Evolutionary conservation across 2,329 filamentous ascomycete species (phyloP).

Genomic region (Botrytis squamosa): DNA sequence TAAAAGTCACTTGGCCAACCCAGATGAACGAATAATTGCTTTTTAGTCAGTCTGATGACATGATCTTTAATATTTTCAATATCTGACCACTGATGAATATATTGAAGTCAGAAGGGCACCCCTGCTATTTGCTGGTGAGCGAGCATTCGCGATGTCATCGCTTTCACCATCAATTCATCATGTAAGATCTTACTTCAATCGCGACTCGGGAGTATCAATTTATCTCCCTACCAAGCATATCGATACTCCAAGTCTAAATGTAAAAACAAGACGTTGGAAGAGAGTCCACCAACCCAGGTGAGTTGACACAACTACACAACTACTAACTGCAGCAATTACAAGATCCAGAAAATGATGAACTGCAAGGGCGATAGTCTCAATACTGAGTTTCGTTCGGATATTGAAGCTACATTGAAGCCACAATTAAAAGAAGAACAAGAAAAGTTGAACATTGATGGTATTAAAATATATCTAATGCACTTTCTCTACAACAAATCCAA

Average conservation of each 20-base stretch:
- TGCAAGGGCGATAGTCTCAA: neutral
- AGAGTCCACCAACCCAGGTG: neutral
- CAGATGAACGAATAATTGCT: neutral
- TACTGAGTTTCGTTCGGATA: neutral
- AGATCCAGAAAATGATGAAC: neutral
- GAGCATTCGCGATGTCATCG: neutral
- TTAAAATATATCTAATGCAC: fast-evolving
- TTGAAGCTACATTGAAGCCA: neutral
- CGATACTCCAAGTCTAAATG: neutral
- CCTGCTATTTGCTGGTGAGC: neutral
- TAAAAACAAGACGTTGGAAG: neutral
- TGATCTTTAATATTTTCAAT: neutral
- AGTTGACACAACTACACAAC: neutral
- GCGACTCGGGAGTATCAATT: neutral
- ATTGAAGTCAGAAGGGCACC: neutral
- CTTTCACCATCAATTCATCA: neutral
- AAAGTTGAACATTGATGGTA: neutral
- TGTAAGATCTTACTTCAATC: neutral
- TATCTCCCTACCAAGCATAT: neutral
- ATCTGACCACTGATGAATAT: neutral
- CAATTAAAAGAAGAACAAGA: neutral
- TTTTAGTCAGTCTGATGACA: neutral
- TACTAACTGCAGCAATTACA: neutral
- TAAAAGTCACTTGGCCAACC: neutral
- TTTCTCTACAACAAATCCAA: neutral